phyloP scores from a whole-genome alignment of 208 protist genomes.

The Leishmania guyanensis region DNA sequence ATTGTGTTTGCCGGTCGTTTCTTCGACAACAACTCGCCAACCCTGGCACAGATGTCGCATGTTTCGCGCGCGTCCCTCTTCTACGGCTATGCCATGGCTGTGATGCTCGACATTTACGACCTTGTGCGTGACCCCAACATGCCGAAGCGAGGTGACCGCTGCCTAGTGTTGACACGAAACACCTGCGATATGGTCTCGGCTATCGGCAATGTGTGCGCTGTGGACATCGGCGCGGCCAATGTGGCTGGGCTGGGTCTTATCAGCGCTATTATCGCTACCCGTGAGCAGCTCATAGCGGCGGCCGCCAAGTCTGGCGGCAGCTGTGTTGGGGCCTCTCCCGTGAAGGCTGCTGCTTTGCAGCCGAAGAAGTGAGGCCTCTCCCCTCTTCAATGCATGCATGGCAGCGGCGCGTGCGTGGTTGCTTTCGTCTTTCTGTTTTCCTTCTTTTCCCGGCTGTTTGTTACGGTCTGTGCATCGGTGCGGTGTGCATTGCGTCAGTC shows the following conservation, averaged over 20 bases:
- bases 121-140: conserved; percentile 40
- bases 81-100: conserved; percentile 62
- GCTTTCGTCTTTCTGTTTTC: not conserved
- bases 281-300: conserved; percentile 53
- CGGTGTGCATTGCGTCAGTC: too few species aligned
- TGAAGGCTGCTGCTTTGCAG: conserved; percentile 3
- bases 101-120: conserved; percentile 67
- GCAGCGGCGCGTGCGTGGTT: not conserved
- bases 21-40: conserved; percentile 27
- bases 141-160: conserved; percentile 37
- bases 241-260: conserved; percentile 57
- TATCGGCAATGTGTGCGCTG: conserved; percentile 48
- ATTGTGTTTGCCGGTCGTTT: conserved; percentile 68
- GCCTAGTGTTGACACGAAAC: conserved; percentile 62
- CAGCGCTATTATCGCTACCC: conserved; percentile 64
- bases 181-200: conserved; percentile 73
- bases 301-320: conserved; percentile 22
- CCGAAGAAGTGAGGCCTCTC: conserved; percentile 14
- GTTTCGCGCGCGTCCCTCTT: conserved; percentile 65
- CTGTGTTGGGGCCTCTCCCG: conserved; percentile 7
- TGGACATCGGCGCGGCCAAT: conserved; percentile 49
- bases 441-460: not conserved
- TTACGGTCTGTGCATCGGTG: not conserved
- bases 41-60: conserved; percentile 36
- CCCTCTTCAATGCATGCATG: too few species aligned